Conservation (phyloP, 148 eudicot species). For the Hydrangea macrophylla region DNA sequence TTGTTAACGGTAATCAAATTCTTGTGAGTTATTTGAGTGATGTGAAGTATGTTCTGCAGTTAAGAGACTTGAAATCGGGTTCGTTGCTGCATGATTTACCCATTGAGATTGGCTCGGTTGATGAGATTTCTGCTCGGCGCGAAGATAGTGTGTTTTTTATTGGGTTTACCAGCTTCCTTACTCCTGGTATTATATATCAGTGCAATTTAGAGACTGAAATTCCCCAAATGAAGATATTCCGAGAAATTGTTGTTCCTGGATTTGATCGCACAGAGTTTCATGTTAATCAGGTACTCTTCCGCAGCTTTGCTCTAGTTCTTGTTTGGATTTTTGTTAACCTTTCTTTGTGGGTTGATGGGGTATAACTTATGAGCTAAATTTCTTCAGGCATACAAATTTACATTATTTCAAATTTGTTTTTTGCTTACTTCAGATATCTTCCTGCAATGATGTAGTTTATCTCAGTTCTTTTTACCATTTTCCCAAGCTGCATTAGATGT, state of each 20-base stretch:
- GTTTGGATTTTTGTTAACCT: neutral
- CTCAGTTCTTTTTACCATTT: neutral
- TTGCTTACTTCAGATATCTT: neutral
- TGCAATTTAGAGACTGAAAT: constrained; percentile 49
- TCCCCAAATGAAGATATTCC: constrained; percentile 68
- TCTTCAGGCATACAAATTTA: neutral
- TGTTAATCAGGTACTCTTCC: constrained; percentile 77
- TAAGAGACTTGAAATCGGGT: constrained; percentile 76
- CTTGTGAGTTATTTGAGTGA: constrained; percentile 81
- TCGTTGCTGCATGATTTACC: constrained; percentile 64
- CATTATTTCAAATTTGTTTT: too few species aligned
- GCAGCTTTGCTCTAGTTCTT: neutral
- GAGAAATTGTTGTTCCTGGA: constrained; percentile 78
- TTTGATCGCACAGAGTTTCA: constrained; percentile 75
- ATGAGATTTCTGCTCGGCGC: constrained; percentile 64
- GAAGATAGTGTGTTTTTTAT: constrained; percentile 61
- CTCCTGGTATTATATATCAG: constrained; percentile 81
- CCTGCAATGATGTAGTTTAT: neutral
- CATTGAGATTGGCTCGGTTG: constrained; percentile 83
- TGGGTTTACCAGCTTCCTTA: constrained; percentile 76
- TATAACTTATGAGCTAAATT: too few species aligned
- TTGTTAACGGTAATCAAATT: constrained; percentile 64
- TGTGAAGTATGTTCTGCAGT: constrained; percentile 74
- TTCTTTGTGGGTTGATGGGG: neutral
- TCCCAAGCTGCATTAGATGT: neutral